Conservation (phyloP, 164 flowering plant genomes). For the Stephania cephalantha region DNA sequence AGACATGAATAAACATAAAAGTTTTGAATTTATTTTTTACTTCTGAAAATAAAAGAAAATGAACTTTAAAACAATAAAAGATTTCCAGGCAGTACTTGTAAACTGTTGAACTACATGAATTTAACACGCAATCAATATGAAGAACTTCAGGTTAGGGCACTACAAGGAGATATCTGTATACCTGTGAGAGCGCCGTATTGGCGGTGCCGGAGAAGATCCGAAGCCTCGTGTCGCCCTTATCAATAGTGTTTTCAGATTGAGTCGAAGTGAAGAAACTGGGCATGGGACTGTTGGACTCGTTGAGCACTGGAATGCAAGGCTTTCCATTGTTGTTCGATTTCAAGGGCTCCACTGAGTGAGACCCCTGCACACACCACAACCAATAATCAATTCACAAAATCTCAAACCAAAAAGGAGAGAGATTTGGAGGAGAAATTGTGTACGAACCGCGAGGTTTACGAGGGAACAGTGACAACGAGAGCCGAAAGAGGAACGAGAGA, state of each 20-base stretch:
- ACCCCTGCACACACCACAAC: slow-evolving; percentile 22
- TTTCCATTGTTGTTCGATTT: slow-evolving; percentile 51
- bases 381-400: background rate
- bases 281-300: slow-evolving; percentile 25
- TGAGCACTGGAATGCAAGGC: slow-evolving; percentile 33
- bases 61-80: too few relatives aligned
- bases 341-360: slow-evolving; percentile 42
- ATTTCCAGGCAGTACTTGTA: background rate
- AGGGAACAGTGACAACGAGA: background rate
- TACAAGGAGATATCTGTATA: slow-evolving; percentile 3
- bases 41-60: too few relatives aligned
- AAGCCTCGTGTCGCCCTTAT: slow-evolving; percentile 44
- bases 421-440: background rate
- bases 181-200: slow-evolving; percentile 83
- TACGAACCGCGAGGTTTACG: background rate
- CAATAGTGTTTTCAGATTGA: slow-evolving; percentile 12
- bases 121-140: too few relatives aligned
- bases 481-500: slow-evolving; percentile 15
- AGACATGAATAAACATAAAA: too few relatives aligned
- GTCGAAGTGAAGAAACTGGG: slow-evolving; percentile 26
- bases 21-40: too few relatives aligned
- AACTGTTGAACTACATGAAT: too few relatives aligned
- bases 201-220: slow-evolving; percentile 94
- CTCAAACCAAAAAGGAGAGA: background rate
- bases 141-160: too few relatives aligned